These are phyloP conservation scores for Turritis glabra DNA, from an alignment of 345 rosid genomes.

Conservation along the genomic window DNA sequence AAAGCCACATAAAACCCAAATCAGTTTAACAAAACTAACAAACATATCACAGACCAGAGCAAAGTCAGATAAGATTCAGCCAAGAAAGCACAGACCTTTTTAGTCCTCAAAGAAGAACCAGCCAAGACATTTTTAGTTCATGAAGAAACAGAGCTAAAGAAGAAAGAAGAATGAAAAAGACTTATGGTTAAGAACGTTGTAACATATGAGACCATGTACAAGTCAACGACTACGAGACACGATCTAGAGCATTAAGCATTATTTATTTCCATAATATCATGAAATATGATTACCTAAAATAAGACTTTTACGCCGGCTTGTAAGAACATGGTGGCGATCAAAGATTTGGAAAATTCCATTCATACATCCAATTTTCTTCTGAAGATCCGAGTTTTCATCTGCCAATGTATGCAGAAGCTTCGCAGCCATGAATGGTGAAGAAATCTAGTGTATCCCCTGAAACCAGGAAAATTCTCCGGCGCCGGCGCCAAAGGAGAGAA, in stretches of 20 bases:
- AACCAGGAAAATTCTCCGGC: neutral
- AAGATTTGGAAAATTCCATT: conserved; percentile 85
- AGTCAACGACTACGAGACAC: conserved; percentile 37
- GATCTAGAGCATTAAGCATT: conserved; percentile 14
- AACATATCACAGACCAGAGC: conserved; percentile 16
- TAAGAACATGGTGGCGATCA: conserved; percentile 63
- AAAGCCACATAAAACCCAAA: conserved; percentile 6
- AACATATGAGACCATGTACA: conserved; percentile 13
- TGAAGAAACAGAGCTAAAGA: conserved; percentile 27
- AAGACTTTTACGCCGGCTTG: conserved; percentile 63
- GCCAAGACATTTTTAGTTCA: conserved; percentile 7
- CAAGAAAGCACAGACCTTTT: conserved; percentile 24
- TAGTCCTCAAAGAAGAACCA: conserved; percentile 12
- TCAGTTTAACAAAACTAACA: conserved; percentile 4
- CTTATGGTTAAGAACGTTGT: conserved; percentile 9
- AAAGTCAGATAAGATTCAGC: no score
- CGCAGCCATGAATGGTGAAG: conserved; percentile 67
- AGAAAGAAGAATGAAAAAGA: conserved; percentile 19
- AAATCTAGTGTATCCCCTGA: neutral
- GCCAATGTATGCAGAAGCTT: conserved; percentile 88
- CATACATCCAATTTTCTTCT: conserved; percentile 95
- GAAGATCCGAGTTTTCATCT: conserved; percentile 89
- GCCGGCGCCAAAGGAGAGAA: neutral
- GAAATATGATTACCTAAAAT: conserved; percentile 52
- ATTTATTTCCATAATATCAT: neutral